Percentiles rank a stretch among this genome's conserved stretches.
phyloP scores from a whole-genome alignment of 345 rosid genomes.

The Excoecaria cochinchinensis region DNA sequence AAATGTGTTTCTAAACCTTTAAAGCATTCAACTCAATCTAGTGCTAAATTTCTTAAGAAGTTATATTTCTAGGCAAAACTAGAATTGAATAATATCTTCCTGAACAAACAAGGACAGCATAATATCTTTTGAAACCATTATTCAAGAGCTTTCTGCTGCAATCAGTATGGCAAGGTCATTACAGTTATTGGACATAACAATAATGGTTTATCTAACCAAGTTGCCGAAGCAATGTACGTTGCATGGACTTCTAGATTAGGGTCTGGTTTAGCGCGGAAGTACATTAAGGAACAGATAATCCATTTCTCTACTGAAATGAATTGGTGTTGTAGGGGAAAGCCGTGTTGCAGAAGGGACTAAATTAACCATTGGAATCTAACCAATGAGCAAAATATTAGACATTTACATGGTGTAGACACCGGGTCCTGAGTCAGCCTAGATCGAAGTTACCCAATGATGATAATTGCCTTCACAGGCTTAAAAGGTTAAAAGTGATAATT shows the following conservation, averaged over 20 bases:
- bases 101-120: background rate
- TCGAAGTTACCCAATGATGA: too few relatives aligned
- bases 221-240: conserved; percentile 46
- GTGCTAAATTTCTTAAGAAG: background rate
- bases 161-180: conserved; percentile 60
- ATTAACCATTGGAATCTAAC: too few relatives aligned
- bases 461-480: too few relatives aligned
- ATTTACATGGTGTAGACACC: too few relatives aligned
- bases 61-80: background rate
- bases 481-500: too few relatives aligned
- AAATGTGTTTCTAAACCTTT: background rate
- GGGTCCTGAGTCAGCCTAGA: too few relatives aligned
- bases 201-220: conserved; percentile 55
- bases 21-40: background rate
- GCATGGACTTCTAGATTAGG: conserved; percentile 65
- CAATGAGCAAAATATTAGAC: too few relatives aligned
- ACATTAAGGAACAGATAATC: conserved; percentile 49
- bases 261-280: conserved; percentile 45
- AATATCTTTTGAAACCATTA: background rate
- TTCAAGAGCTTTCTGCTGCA: conserved; percentile 57
- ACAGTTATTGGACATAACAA: conserved; percentile 59
- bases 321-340: too few relatives aligned
- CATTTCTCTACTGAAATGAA: conserved; percentile 73
- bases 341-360: conserved; percentile 78
- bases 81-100: background rate